Evolutionary conservation across 1,284 basidiomycete species (phyloP).

Genomic region (Hymenochaete sp.): DNA sequence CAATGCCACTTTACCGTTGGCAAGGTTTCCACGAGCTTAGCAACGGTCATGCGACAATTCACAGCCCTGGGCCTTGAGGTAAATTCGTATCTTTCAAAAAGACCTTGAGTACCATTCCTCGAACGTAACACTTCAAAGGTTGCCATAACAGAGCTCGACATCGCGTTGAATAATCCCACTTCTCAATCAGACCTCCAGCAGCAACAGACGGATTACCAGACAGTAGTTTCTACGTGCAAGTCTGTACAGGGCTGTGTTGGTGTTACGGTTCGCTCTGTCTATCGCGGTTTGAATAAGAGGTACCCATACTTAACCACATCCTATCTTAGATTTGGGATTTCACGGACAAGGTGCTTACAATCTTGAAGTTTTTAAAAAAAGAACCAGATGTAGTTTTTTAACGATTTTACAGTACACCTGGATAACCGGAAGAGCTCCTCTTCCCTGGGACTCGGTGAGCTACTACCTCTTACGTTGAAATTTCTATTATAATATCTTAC

Average conservation of each 20-base stretch:
- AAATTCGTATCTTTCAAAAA: neutral
- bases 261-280: no score
- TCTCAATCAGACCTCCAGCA: slow-evolving; percentile 37
- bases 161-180: slow-evolving; percentile 41
- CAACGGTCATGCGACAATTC: slow-evolving; percentile 36
- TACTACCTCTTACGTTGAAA: neutral
- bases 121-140: no score
- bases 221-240: slow-evolving; percentile 37
- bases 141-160: slow-evolving; percentile 49
- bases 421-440: slow-evolving; percentile 21
- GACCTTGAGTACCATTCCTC: neutral
- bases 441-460: slow-evolving; percentile 22
- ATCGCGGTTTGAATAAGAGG: no score
- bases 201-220: slow-evolving; percentile 42
- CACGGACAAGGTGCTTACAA: slow-evolving; percentile 39
- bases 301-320: no score
- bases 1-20: slow-evolving; percentile 47
- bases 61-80: slow-evolving; percentile 44
- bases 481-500: neutral
- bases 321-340: slow-evolving; percentile 50
- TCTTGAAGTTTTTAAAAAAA: no score
- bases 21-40: slow-evolving; percentile 33
- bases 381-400: neutral
- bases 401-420: slow-evolving; percentile 19
- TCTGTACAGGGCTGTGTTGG: slow-evolving; percentile 37